Percentiles rank a stretch among this genome's conserved stretches.
phyloP scores from a whole-genome alignment of 805 yeast species.

The Ogataea haglerorum region DNA sequence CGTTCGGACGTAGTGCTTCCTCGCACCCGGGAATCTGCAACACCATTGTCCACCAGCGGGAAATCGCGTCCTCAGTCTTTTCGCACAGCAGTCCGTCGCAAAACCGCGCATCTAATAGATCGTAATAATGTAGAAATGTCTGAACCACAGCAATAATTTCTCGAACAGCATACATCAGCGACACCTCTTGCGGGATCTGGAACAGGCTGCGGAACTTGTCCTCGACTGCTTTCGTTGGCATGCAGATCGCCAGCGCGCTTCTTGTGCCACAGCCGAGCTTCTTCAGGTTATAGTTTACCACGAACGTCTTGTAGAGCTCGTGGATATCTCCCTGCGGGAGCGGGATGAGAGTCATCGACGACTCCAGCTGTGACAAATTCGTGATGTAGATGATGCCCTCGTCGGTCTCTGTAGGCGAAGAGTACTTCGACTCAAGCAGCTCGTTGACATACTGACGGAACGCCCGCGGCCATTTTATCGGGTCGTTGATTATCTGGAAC shows the following conservation, averaged over 20 bases:
- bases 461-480: slow-evolving; percentile 45
- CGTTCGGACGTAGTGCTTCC: slow-evolving; percentile 13
- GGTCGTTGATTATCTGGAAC: slow-evolving; percentile 49
- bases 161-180: slow-evolving; percentile 61
- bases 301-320: slow-evolving; percentile 48
- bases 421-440: slow-evolving; percentile 53
- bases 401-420: slow-evolving; percentile 63
- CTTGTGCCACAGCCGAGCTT: slow-evolving; percentile 83
- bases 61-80: slow-evolving; percentile 67
- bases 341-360: slow-evolving; percentile 62
- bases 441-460: slow-evolving; percentile 65
- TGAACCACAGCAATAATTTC: slow-evolving; percentile 77
- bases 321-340: slow-evolving; percentile 57
- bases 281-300: slow-evolving; percentile 72
- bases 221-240: slow-evolving; percentile 71
- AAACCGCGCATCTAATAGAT: slow-evolving; percentile 58
- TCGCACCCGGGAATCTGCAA: slow-evolving; percentile 32
- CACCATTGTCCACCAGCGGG: slow-evolving; percentile 72
- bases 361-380: slow-evolving; percentile 73
- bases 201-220: slow-evolving; percentile 79
- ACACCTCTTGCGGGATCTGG: slow-evolving; percentile 51
- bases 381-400: slow-evolving; percentile 71
- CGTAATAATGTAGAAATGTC: slow-evolving; percentile 73
- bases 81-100: slow-evolving; percentile 87
- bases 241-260: slow-evolving; percentile 66